Conservation (phyloP, 1,284 basidiomycete genomes). For the Ceraceosorus guamensis region DNA sequence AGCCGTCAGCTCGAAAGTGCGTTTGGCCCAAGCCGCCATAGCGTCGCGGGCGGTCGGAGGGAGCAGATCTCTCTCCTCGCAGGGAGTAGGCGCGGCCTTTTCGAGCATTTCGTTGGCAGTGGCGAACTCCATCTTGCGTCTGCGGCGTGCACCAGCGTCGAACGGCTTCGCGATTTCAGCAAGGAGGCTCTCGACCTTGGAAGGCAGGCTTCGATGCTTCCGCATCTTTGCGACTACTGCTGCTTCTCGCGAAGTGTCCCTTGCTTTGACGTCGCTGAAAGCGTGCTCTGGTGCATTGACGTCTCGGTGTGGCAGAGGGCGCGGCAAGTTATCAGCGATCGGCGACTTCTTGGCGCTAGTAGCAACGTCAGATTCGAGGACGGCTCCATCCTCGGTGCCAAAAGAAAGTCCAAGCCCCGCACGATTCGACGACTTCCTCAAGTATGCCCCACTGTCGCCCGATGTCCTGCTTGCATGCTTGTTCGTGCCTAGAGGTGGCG, state of each 20-base stretch:
- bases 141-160: not conserved
- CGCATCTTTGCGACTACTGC: not conserved
- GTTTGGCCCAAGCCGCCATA: conserved; percentile 3
- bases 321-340: no score
- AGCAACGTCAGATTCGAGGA: no score
- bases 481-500: no score
- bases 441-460: no score
- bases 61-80: not conserved
- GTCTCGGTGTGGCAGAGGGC: not conserved
- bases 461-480: no score
- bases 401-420: no score
- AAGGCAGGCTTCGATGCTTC: not conserved
- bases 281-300: not conserved
- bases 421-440: no score
- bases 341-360: no score
- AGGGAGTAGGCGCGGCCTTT: not conserved
- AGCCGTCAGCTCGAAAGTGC: conserved; percentile 1
- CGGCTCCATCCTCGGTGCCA: no score
- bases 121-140: not conserved
- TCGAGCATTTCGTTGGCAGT: not conserved
- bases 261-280: not conserved
- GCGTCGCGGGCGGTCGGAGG: not conserved
- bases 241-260: not conserved
- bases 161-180: not conserved
- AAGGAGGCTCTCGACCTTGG: not conserved